phyloP scores from a whole-genome alignment of 176 grass and related monocot genomes.

The Cocos nucifera region DNA sequence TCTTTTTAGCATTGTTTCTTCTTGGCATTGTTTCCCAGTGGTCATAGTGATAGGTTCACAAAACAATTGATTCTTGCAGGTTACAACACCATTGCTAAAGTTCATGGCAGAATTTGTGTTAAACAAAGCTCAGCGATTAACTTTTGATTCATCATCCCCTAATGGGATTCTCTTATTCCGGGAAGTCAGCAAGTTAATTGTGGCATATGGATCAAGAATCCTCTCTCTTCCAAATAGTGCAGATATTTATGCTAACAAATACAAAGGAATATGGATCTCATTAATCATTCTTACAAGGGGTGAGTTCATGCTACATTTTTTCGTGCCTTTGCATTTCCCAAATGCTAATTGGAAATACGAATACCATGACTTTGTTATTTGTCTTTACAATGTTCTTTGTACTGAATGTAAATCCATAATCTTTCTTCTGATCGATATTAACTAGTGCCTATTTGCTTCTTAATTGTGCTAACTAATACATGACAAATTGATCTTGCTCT shows the following conservation, averaged over 20 bases:
- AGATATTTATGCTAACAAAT: conserved; percentile 78
- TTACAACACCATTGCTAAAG: conserved; percentile 91
- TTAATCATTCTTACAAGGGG: conserved; percentile 81
- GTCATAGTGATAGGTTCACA: neutral
- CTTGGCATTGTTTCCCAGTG: neutral
- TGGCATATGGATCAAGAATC: conserved; percentile 92
- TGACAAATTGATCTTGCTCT: too few relatives aligned
- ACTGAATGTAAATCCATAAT: too few relatives aligned
- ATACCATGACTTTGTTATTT: too few relatives aligned
- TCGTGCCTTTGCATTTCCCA: neutral
- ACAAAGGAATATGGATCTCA: conserved; percentile 99
- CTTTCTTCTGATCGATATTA: too few relatives aligned
- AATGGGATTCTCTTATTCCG: conserved; percentile 98
- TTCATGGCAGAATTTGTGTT: conserved; percentile 91
- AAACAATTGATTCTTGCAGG: conserved; percentile 34
- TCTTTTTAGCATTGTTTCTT: neutral
- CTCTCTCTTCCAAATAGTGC: conserved; percentile 72
- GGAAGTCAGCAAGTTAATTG: conserved; percentile 96
- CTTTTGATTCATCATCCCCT: conserved; percentile 96
- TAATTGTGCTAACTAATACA: too few relatives aligned
- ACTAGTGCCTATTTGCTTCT: too few relatives aligned
- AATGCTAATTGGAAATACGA: too few relatives aligned
- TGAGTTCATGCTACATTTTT: conserved; percentile 31
- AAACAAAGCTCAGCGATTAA: conserved; percentile 96
- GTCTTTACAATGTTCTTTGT: too few relatives aligned